Percentiles rank a stretch among this genome's conserved stretches.
These are phyloP conservation scores for Plenodomus tracheiphilus DNA, from an alignment of 2,329 filamentous ascomycete genomes.

Conservation along the genomic window DNA sequence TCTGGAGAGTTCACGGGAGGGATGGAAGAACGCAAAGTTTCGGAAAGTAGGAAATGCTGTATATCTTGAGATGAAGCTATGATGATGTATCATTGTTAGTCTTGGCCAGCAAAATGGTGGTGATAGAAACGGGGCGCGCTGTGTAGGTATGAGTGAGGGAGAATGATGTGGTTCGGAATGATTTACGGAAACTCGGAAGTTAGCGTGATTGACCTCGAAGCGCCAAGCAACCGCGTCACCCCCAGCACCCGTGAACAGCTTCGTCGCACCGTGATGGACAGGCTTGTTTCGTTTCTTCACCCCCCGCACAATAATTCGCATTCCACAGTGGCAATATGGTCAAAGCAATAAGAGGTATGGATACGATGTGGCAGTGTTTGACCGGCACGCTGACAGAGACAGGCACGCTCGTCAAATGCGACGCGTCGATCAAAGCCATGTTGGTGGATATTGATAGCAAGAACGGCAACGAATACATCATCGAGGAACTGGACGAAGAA, in stretches of 20 bases:
- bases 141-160: background rate
- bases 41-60: background rate
- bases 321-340: constrained; percentile 51
- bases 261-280: constrained; percentile 32
- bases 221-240: constrained; percentile 22
- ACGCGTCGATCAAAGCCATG: constrained; percentile 86
- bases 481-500: constrained; percentile 78
- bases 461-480: constrained; percentile 70
- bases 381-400: constrained; percentile 1
- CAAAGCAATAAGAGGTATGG: constrained; percentile 60
- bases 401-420: constrained; percentile 78
- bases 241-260: background rate
- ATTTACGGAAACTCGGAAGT: background rate
- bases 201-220: background rate
- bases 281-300: constrained; percentile 5
- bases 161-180: background rate
- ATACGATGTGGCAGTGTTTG: background rate
- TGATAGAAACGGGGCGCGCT: background rate
- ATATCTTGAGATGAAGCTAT: background rate
- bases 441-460: constrained; percentile 74
- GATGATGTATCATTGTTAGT: background rate
- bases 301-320: constrained; percentile 4
- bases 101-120: background rate
- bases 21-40: background rate
- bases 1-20: background rate